Base-by-base conservation (phyloP, 2,329 filamentous ascomycete genomes). In the Nemania serpens region DNA sequence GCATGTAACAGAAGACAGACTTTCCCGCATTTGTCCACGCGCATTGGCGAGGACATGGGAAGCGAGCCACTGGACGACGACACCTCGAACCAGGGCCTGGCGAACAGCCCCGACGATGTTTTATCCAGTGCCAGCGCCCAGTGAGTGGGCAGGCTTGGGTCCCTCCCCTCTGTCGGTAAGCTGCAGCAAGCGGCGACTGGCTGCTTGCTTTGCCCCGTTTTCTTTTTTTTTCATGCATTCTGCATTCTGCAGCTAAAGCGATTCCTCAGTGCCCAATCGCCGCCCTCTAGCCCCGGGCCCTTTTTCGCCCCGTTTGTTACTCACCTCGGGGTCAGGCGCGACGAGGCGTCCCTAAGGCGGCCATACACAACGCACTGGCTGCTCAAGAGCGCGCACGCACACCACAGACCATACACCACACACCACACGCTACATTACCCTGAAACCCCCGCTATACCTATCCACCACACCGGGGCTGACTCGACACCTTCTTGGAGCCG, bases 241-340 rank as follows among this genome's bases (percentile, higher is more conserved):
- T n/a, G n/a, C 55, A 49, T 50, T 34, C 43, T 48, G 54, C 61
- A 63, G 36, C 46, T 54, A 36, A 22, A 42, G 42, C 42, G 43
- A 53, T 37, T 1, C 47, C 36, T 39, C n/a, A 41, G 9, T 20
- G 18, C 43, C 60, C 63, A 65, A 61, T 65, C 57, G 47, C 57
- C 47, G 39, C 59, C 54, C 15, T 43, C 54, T 57, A 58, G 36
- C 25, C 47, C 54, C 47, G 57, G 4, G 22, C 45, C 17, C 11
- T 48, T 48, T 48, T 46, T 60, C 62, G 62, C 62, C 62, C 60
- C 33, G 60, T 59, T 62, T 62, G 61, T 55, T 53, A 12, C 41
- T 65, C 62, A 60, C 62, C 59, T 65, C 37, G 49, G 7, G 20
- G 12, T 4, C 13, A 17, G 34, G 34, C 34, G 36, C 15, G 15